Percentiles rank a stretch among this genome's conserved stretches.
Conservation (phyloP, 305 asterid species). For the Fraxinus albicans region DNA sequence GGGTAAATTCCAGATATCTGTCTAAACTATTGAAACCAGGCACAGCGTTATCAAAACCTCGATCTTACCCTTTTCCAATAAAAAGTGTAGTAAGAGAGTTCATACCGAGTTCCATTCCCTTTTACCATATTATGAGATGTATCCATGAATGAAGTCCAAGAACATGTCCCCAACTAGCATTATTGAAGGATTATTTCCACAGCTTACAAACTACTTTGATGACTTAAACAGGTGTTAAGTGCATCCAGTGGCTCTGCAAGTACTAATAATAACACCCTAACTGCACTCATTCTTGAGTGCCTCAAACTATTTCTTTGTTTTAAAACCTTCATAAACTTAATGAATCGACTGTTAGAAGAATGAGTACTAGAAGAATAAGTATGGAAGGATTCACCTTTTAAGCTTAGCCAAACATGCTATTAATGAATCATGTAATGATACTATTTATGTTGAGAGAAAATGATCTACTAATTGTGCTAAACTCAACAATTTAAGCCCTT, state of each 20-base stretch:
- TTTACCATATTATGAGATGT: not conserved
- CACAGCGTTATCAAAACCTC: not conserved
- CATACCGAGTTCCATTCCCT: not conserved
- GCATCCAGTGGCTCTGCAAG: not conserved
- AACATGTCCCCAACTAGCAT: not conserved
- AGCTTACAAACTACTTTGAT: not conserved
- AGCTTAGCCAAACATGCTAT: not conserved
- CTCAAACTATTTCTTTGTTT: not conserved
- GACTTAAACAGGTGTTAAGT: not conserved
- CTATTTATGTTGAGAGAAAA: not conserved
- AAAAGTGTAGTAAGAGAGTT: not conserved
- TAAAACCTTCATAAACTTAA: conserved; percentile 2
- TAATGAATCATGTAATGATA: not conserved
- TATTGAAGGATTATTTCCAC: not conserved
- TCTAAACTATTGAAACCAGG: not conserved
- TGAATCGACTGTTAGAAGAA: not conserved
- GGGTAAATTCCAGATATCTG: not conserved
- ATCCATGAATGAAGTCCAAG: not conserved
- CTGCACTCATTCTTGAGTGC: not conserved
- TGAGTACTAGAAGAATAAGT: not conserved
- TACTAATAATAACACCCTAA: not conserved
- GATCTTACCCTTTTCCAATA: not conserved
- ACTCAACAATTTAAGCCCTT: not conserved
- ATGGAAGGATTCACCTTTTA: not conserved
- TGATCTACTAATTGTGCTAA: not conserved